Evolutionary conservation across 1,139 yeast genomes (phyloP), one percentile per base, ranked within the genome.

Genomic region (Lodderomyces pseudojiufengensis): DNA sequence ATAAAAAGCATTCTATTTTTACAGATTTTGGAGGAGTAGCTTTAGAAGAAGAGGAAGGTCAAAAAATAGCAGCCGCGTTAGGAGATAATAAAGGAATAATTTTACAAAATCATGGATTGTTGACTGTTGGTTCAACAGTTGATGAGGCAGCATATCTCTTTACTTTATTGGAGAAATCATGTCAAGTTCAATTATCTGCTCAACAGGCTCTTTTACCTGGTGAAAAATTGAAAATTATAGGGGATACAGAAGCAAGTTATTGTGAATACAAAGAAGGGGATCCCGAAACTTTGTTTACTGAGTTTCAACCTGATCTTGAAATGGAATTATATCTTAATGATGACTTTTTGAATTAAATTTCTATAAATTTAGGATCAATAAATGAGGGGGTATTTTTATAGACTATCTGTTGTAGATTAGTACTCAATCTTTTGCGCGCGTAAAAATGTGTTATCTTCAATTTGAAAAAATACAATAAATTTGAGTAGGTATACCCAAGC

Each of bases 61-160:
- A 57, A 33, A 73, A 70, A 35, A 77, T 84, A 42, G 92, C 94
- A 7, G 59, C 63, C 32, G 80, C 88, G 1, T 59, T 83, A 34
- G 92, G 90, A 9, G 22, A 18, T 9, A 79, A 79, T 31, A 47
- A 47, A 27, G 84, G 76, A 4, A 73, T 80, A 20, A 80, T 85
- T 46, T 67, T 85, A 48, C 84, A 78, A 52, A 85, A 84, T 60
- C 95, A 85, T 53, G 95, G 95, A 10, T 67, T 84, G 28, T 58
- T 85, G 46, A 84, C 95, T 1, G 85, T 81, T 3, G 95, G 95
- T 8, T 46, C 62, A 24, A 84, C 90, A 1, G 85, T 84, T 9
- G 95, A 84, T 51, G 95, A 84, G 61, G 95, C 95, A 3, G 92
- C 92, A 3, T 80, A 78, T 51, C 57, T 83, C 41, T 84, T 78